Conservation (phyloP, 2,329 filamentous ascomycete genomes). For the Colletotrichum sp. region DNA sequence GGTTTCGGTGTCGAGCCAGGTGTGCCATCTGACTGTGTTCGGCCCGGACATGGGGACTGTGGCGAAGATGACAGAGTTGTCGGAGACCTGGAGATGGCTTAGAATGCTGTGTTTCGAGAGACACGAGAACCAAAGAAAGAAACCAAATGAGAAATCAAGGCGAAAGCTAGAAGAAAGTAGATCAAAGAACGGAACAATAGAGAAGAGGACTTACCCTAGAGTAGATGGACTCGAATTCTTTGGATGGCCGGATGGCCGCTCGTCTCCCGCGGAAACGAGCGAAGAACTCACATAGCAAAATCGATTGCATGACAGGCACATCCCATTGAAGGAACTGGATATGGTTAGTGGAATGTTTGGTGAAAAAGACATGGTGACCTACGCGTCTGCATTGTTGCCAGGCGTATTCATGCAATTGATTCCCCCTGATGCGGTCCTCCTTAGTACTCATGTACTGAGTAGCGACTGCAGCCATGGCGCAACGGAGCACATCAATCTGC, state of each 20-base stretch:
- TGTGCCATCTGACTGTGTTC: conserved; percentile 48
- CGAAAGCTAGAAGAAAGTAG: conserved; percentile 26
- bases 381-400: conserved; percentile 55
- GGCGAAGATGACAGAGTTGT: conserved; percentile 32
- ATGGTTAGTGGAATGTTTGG: background rate
- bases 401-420: conserved; percentile 56
- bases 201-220: conserved; percentile 51
- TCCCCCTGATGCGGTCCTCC: conserved; percentile 56
- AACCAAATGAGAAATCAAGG: conserved; percentile 24
- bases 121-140: conserved; percentile 26
- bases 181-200: conserved; percentile 28
- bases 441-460: conserved; percentile 54
- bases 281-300: conserved; percentile 61
- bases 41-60: conserved; percentile 26
- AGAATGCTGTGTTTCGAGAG: conserved; percentile 23
- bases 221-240: conserved; percentile 55
- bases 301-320: conserved; percentile 56
- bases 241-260: conserved; percentile 51
- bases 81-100: conserved; percentile 44
- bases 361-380: conserved; percentile 31
- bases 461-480: conserved; percentile 63
- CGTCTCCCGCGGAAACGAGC: conserved; percentile 59
- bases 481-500: conserved; percentile 48
- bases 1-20: conserved; percentile 59
- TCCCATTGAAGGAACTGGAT: conserved; percentile 52